Base-by-base conservation (phyloP, 2,329 filamentous ascomycete genomes). In the Ophiostoma tasmaniense region DNA sequence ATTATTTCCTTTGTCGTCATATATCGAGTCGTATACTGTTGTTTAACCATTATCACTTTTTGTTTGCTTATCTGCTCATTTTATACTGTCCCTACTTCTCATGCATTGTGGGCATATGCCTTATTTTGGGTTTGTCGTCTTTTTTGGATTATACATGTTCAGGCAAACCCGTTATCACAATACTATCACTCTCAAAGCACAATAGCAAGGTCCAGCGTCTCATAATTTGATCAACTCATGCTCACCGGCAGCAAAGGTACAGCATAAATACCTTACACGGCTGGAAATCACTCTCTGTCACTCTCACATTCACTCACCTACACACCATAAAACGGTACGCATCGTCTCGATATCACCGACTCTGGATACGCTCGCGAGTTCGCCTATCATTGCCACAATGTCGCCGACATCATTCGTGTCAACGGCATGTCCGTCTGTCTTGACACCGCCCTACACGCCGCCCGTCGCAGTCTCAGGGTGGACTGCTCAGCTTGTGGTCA, bases 1-100 rank as follows among this genome's bases (percentile, higher is more conserved):
- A 13, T 42, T 20, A n/a, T 39, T 61, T n/a, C 39, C 10, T 39
- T 66, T 33, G 39, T 69, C n/a, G 25, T 66, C 30, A 59, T 64
- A 64, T 52, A 33, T 37, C 59, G 59, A 64, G 28, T 39, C 22
- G 22, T 42, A n/a, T 64, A 50, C 30, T 66, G 11, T 50, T 67
- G 42, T 28, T 55, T 55, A 7, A 7, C 42, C 42, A 45, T 55
- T 55, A 13, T 25, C n/a, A 11, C 17, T 25, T n/a, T n/a, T 55
- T 25, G 35, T 69, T n/a, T 42, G 28, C 22, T 7, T 17, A 42
- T 33, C 55, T 67, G 35, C 67, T 8, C 64, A 59, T 39, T 64
- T 66, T 45, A n/a, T 52, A 10, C 42, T 45, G 42, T 65, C 33
- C 37, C 45, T n/a, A 30, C 59, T 62, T 30, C 11, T 13, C 20